phyloP scores from a whole-genome alignment of 2,329 filamentous ascomycete species.

The Lojkania enalia region DNA sequence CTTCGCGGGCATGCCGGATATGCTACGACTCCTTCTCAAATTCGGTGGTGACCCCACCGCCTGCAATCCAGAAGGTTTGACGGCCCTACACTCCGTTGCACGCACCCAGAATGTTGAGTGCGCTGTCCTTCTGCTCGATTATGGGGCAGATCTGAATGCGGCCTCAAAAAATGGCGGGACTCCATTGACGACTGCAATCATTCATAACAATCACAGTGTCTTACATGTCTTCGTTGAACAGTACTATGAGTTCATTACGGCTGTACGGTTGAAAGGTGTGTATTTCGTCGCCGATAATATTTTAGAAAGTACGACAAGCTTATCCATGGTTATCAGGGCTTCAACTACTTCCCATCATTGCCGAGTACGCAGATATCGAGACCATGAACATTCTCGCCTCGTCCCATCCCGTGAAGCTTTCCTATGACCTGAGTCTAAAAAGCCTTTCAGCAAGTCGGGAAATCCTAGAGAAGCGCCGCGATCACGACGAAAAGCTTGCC shows the following conservation, averaged over 20 bases:
- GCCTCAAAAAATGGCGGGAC: background rate
- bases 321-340: background rate
- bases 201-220: background rate
- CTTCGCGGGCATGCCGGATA: background rate
- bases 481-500: background rate
- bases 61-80: background rate
- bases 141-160: background rate
- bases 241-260: background rate
- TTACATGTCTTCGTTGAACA: background rate
- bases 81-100: background rate
- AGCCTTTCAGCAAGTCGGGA: background rate
- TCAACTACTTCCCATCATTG: background rate
- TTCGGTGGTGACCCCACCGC: background rate
- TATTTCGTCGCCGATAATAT: background rate
- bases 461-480: background rate
- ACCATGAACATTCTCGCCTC: background rate
- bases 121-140: constrained; percentile 1
- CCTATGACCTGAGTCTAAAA: background rate
- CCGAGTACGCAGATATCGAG: background rate
- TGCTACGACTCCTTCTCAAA: background rate
- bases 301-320: background rate
- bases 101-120: constrained; percentile 1
- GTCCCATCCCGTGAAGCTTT: background rate
- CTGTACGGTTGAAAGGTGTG: background rate
- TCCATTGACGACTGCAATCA: background rate